Evolutionary conservation across 1,284 basidiomycete species (phyloP).

Genomic region (Ganoderma boninense): DNA sequence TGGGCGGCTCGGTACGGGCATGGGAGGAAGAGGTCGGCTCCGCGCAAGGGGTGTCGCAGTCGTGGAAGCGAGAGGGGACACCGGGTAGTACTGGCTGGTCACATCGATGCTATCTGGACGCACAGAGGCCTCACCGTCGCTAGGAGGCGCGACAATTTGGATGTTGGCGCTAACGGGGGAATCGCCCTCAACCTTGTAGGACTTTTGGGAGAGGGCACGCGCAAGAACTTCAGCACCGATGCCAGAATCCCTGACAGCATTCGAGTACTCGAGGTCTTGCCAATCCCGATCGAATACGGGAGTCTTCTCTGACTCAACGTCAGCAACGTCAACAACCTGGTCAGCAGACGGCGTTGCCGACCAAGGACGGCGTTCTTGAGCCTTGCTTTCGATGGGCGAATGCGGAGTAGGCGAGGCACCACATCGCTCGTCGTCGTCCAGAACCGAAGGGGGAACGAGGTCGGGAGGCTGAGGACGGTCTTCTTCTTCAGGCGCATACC

Average conservation of each 20-base stretch:
- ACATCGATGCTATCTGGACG: constrained; percentile 18
- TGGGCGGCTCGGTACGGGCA: constrained; percentile 20
- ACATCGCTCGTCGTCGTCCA: constrained; percentile 30
- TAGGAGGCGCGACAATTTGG: constrained; percentile 16
- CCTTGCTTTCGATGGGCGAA: neutral
- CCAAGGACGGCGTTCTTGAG: neutral
- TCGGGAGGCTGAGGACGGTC: constrained; percentile 15
- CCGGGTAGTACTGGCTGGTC: constrained; percentile 19
- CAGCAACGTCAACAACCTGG: neutral
- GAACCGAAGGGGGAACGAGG: neutral
- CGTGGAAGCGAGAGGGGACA: constrained; percentile 25
- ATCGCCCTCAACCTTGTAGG: constrained; percentile 14
- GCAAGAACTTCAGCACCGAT: constrained; percentile 24
- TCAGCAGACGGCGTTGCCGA: neutral
- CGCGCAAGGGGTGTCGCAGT: constrained; percentile 25
- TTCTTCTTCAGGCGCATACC: constrained; percentile 16
- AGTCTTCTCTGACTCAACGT: constrained; percentile 9
- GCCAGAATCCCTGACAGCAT: constrained; percentile 27
- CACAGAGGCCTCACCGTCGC: constrained; percentile 20
- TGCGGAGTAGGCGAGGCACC: constrained; percentile 23
- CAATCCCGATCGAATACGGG: constrained; percentile 23
- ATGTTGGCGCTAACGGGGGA: constrained; percentile 13
- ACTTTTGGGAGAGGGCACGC: constrained; percentile 23
- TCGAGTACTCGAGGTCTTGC: constrained; percentile 31
- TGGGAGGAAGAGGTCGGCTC: constrained; percentile 31